phyloP scores from a whole-genome alignment of 306 rosid genomes.

The Malus fusca region DNA sequence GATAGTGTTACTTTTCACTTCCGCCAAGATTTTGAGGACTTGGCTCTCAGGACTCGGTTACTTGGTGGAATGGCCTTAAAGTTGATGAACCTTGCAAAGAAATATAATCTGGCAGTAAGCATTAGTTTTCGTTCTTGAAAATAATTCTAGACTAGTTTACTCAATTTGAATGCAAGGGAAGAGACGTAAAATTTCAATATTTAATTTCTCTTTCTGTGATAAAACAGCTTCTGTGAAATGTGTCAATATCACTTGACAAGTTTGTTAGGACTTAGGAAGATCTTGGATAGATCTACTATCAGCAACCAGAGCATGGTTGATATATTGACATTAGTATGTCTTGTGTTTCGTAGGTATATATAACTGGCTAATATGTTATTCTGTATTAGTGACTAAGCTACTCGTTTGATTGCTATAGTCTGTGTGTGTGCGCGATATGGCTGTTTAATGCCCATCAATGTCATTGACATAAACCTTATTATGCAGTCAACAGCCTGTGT shows the following conservation, averaged over 20 bases:
- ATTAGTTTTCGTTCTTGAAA: slow-evolving; percentile 18
- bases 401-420: not conserved
- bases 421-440: not conserved
- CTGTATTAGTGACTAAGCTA: not conserved
- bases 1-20: slow-evolving; percentile 96
- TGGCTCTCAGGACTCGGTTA: slow-evolving; percentile 80
- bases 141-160: not conserved
- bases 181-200: not conserved
- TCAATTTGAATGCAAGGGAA: not conserved
- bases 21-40: slow-evolving; percentile 87
- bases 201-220: not conserved
- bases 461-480: not conserved
- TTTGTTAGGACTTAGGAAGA: not conserved
- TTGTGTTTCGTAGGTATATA: not conserved
- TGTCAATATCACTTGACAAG: not conserved
- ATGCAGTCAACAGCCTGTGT: not conserved
- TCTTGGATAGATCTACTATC: not conserved
- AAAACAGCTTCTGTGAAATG: not conserved
- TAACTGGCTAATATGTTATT: not conserved
- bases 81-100: slow-evolving; percentile 77
- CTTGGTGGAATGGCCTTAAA: slow-evolving; percentile 83
- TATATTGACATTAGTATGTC: not conserved
- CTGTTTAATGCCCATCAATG: not conserved
- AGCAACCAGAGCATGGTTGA: not conserved
- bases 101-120: slow-evolving; percentile 65